phyloP scores from a whole-genome alignment of 1,284 basidiomycete genomes.

The Marasmius tenuissimus region DNA sequence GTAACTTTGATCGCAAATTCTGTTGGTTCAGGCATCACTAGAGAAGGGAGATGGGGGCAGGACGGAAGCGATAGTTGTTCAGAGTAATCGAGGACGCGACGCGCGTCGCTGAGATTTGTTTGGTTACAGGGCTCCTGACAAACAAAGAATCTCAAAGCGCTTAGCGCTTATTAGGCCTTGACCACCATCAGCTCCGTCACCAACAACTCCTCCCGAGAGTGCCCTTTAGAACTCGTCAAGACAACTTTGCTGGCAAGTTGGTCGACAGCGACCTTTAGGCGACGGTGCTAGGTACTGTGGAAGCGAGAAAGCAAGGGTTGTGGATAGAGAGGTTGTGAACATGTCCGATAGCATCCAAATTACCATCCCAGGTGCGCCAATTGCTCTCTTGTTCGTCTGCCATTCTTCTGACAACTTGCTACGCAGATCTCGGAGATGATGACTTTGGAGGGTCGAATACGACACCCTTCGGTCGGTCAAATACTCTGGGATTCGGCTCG shows the following conservation, averaged over 20 bases:
- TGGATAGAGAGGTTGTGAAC: not conserved
- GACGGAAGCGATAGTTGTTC: not conserved
- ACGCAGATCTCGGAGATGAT: conserved; percentile 70
- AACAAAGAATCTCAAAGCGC: not conserved
- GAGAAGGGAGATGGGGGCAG: not conserved
- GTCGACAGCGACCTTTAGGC: not conserved
- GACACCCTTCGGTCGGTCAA: conserved; percentile 62
- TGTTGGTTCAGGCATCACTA: conserved; percentile 54
- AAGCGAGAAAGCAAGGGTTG: too few species aligned
- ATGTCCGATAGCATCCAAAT: conserved; percentile 70
- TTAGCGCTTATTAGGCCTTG: not conserved
- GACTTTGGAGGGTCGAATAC: conserved; percentile 56
- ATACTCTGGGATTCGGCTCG: conserved; percentile 37
- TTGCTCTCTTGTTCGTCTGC: conserved; percentile 1
- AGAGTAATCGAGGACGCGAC: conserved; percentile 15
- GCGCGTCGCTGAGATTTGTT: conserved; percentile 17
- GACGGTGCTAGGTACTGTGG: not conserved
- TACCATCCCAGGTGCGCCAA: conserved; percentile 70
- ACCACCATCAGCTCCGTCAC: not conserved
- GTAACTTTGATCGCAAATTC: conserved; percentile 60
- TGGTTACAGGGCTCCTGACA: not conserved
- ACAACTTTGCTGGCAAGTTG: not conserved
- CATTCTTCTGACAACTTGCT: conserved; percentile 3
- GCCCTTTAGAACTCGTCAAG: too few species aligned
- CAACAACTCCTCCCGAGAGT: not conserved